Base-by-base conservation (phyloP, 352 stramenopile genomes). In the Thalassiosira exigua region DNA sequence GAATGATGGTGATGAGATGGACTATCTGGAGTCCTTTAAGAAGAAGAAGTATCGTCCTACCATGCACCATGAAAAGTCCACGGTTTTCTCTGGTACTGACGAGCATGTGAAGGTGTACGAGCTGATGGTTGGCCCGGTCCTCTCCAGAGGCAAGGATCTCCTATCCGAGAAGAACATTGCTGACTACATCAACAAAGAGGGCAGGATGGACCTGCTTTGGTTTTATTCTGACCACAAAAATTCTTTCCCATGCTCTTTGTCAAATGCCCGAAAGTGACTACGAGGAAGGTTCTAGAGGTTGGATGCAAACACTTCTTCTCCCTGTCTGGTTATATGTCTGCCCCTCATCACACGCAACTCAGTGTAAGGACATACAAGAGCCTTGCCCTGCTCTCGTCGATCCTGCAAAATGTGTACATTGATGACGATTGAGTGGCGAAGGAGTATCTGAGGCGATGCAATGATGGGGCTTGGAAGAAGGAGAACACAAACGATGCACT, bases 321-420 rank as follows among this genome's bases (percentile, higher is more conserved):
- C 58, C 66, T 75, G 27, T 66, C 66, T 42, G 66, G 66, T 4
- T 75, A 75, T 44, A 42, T 75, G 22, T 75, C 66, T 22, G 33
- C 51, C 21, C 29, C 60, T 19, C 44, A 33, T 17, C n/a, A n/a
- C n/a, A n/a, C n/a, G n/a, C n/a, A n/a, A n/a, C n/a, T n/a, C n/a
- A n/a, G n/a, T n/a, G n/a, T n/a, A n/a, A n/a, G n/a, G n/a, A n/a
- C n/a, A n/a, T n/a, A n/a, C n/a, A n/a, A n/a, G n/a, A n/a, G n/a
- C n/a, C n/a, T n/a, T n/a, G n/a, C n/a, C n/a, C n/a, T n/a, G n/a
- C n/a, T n/a, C n/a, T n/a, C n/a, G n/a, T n/a, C n/a, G n/a, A n/a
- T n/a, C n/a, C n/a, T n/a, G n/a, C n/a, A n/a, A n/a, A n/a, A n/a
- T n/a, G n/a, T n/a, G n/a, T n/a, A n/a, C n/a, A n/a, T n/a, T n/a